These are phyloP conservation scores for Orbilia blumenaviensis DNA, from an alignment of 2,329 filamentous ascomycete genomes.

Conservation along the genomic window DNA sequence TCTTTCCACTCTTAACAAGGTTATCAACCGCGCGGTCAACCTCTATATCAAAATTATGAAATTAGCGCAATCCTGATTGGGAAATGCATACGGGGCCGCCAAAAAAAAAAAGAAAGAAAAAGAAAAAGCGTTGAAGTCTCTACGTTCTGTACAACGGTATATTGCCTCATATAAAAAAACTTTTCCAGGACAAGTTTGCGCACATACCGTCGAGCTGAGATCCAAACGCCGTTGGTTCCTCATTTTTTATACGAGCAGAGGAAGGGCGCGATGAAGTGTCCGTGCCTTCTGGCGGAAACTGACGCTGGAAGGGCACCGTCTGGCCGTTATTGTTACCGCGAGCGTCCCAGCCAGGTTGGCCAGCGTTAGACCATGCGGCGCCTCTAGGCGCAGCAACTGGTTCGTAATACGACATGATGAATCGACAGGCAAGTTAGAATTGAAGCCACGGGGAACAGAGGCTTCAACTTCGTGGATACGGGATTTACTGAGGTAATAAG, in stretches of 20 bases:
- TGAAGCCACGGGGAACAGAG: slow-evolving; percentile 51
- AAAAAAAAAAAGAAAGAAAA: too few species aligned
- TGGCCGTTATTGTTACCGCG: slow-evolving; percentile 41
- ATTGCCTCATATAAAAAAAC: slow-evolving; percentile 12
- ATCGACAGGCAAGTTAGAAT: slow-evolving; percentile 36
- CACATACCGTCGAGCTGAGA: slow-evolving; percentile 87
- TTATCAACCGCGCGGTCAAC: slow-evolving; percentile 96
- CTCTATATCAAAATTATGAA: slow-evolving; percentile 68
- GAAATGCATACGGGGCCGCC: neutral
- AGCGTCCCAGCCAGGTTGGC: slow-evolving; percentile 45
- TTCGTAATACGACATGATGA: slow-evolving; percentile 54
- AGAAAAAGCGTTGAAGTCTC: slow-evolving; percentile 5
- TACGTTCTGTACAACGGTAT: neutral
- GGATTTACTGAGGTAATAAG: slow-evolving; percentile 30
- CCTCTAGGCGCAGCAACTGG: slow-evolving; percentile 47
- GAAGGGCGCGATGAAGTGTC: slow-evolving; percentile 40
- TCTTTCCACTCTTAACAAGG: slow-evolving; percentile 94
- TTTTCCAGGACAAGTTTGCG: neutral
- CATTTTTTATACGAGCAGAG: slow-evolving; percentile 63
- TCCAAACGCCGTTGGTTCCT: slow-evolving; percentile 80
- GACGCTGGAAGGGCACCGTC: slow-evolving; percentile 47
- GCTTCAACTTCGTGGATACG: slow-evolving; percentile 31
- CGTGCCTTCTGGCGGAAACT: slow-evolving; percentile 42
- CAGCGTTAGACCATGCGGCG: slow-evolving; percentile 48
- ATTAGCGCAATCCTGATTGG: slow-evolving; percentile 37